A percentile compares a stretch with the other conserved stretches of the same genome.
phyloP scores from a whole-genome alignment of 768 basidiomycete species.

The Leccinum incarnatum region DNA sequence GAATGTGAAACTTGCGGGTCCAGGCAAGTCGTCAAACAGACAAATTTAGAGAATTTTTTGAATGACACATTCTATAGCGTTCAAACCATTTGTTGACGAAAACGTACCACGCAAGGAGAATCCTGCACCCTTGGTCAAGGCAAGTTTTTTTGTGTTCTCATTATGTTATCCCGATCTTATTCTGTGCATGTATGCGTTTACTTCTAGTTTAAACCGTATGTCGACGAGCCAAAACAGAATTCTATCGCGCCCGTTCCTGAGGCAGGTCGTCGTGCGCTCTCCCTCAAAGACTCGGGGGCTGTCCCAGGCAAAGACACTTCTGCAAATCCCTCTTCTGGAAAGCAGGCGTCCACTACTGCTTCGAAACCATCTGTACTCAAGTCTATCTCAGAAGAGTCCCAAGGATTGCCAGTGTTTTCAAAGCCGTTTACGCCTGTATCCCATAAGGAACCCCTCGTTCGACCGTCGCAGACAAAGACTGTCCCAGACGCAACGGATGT shows the following conservation, averaged over 20 bases:
- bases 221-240: constrained; percentile 51
- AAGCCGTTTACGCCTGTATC: constrained; percentile 64
- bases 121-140: constrained; percentile 28
- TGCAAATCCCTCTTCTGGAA: constrained; percentile 20
- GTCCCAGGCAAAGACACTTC: constrained; percentile 17
- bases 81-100: constrained; percentile 72
- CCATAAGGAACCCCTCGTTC: constrained; percentile 34
- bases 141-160: neutral
- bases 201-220: constrained; percentile 63
- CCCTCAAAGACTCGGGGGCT: constrained; percentile 45
- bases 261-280: constrained; percentile 41
- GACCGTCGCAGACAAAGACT: constrained; percentile 22
- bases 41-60: constrained; percentile 18
- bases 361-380: constrained; percentile 30
- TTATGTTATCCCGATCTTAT: neutral
- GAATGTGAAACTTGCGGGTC: constrained; percentile 33
- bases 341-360: constrained; percentile 24
- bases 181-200: constrained; percentile 4
- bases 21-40: constrained; percentile 29
- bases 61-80: constrained; percentile 26
- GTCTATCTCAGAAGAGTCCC: constrained; percentile 36
- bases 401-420: constrained; percentile 46
- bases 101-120: constrained; percentile 47
- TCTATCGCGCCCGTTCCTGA: constrained; percentile 33
- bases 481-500: constrained; percentile 16